These are phyloP conservation scores for Phytophthora europaea DNA, from an alignment of 352 stramenopile species.

Conservation along the genomic window DNA sequence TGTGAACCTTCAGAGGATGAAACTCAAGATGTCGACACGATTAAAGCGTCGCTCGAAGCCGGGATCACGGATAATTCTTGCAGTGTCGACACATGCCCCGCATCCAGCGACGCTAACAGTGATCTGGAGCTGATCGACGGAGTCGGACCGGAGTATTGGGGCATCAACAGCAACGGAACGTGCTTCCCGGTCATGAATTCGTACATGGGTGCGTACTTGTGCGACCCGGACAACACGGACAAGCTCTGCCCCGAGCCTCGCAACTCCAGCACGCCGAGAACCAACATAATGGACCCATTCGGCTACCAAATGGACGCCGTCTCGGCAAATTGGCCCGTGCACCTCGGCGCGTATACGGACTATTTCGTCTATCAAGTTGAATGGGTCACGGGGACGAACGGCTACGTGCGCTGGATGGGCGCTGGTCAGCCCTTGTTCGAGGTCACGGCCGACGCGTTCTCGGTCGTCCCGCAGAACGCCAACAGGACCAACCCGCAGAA, in stretches of 20 bases:
- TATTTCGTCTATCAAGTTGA: conserved; percentile 78
- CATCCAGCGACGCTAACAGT: conserved; percentile 50
- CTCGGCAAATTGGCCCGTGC: conserved; percentile 77
- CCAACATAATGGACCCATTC: conserved; percentile 67
- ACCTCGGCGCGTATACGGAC: conserved; percentile 64
- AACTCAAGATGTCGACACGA: conserved; percentile 33
- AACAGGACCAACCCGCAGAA: conserved; percentile 60
- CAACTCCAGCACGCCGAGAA: conserved; percentile 35
- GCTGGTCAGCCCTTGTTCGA: conserved; percentile 67
- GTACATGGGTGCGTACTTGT: conserved; percentile 73
- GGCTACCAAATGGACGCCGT: conserved; percentile 89
- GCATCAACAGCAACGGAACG: conserved; percentile 72
- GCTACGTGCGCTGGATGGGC: conserved; percentile 76
- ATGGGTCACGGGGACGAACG: conserved; percentile 73
- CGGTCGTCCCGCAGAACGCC: conserved; percentile 53
- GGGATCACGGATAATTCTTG: conserved; percentile 57
- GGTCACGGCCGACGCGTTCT: conserved; percentile 57
- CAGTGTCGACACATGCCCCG: conserved; percentile 43
- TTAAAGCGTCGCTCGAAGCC: conserved; percentile 36
- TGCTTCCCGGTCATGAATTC: conserved; percentile 71
- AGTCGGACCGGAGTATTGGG: conserved; percentile 50
- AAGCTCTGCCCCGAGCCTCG: conserved; percentile 44
- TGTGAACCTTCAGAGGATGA: conserved; percentile 30
- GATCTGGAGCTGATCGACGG: conserved; percentile 51
- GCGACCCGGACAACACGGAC: conserved; percentile 60